Evolutionary conservation across 805 yeast genomes (phyloP).

Genomic region (Zygoascus flipseniorum): DNA sequence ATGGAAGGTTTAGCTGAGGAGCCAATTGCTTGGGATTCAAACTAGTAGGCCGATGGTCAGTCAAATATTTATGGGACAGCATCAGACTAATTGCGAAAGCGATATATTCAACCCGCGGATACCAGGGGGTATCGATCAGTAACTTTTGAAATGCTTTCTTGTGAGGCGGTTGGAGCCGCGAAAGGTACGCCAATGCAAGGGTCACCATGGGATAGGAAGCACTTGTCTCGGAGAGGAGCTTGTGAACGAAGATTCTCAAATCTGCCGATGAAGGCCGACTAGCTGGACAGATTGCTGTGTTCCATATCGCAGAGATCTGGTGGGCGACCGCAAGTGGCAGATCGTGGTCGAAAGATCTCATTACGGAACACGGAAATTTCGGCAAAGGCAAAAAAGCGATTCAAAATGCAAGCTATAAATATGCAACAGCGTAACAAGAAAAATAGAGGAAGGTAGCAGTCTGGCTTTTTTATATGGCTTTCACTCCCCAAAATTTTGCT

Average conservation of each 20-base stretch:
- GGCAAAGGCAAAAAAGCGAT: not conserved
- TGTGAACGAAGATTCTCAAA: conserved; percentile 23
- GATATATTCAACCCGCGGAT: conserved; percentile 28
- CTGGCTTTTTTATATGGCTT: too few relatives aligned
- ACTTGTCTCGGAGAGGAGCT: conserved; percentile 22
- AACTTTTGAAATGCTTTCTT: conserved; percentile 2
- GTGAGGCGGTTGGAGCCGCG: conserved; percentile 19
- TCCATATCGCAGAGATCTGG: not conserved
- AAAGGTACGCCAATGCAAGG: conserved; percentile 27
- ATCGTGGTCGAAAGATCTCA: too few relatives aligned
- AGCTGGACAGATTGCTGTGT: not conserved
- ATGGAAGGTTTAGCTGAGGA: not conserved
- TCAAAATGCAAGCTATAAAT: not conserved
- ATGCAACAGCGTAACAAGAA: not conserved
- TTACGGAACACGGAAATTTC: too few relatives aligned
- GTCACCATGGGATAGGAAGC: conserved; percentile 26
- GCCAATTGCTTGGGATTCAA: not conserved
- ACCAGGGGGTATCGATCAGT: conserved; percentile 17
- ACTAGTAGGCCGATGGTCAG: conserved; percentile 51
- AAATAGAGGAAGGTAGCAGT: not conserved
- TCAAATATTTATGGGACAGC: conserved; percentile 82
- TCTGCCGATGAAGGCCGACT: conserved; percentile 15
- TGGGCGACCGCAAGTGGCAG: not conserved
- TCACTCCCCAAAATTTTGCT: too few relatives aligned
- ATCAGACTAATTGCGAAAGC: conserved; percentile 56